phyloP scores from a whole-genome alignment of 2,329 filamentous ascomycete genomes.

The Ophiostoma tasmaniense region DNA sequence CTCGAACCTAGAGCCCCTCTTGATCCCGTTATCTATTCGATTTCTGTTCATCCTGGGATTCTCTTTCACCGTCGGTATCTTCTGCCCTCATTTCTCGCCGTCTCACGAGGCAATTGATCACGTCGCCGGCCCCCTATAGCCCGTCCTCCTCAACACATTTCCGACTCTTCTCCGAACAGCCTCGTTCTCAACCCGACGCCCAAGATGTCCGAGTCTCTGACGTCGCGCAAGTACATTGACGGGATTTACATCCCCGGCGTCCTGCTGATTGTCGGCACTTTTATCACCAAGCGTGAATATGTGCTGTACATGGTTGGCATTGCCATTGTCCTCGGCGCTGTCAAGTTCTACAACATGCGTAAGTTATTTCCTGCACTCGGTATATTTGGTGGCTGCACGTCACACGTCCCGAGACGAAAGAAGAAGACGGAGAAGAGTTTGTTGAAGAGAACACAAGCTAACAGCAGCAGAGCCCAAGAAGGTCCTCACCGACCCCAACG shows the following conservation, averaged over 20 bases:
- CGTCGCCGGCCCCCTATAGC: neutral
- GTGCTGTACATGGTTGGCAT: slow-evolving; percentile 60
- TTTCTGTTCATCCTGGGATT: slow-evolving; percentile 5
- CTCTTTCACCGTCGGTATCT: neutral
- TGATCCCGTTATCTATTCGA: neutral
- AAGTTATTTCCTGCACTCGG: slow-evolving; percentile 32
- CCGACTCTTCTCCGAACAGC: slow-evolving; percentile 5
- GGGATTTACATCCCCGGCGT: slow-evolving; percentile 78
- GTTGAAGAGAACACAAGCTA: neutral
- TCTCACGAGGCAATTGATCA: neutral
- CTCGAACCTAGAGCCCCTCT: neutral
- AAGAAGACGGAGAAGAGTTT: neutral
- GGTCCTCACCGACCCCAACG: slow-evolving; percentile 68
- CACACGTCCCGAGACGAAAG: neutral
- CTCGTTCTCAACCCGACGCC: neutral
- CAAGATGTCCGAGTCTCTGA: slow-evolving; percentile 34
- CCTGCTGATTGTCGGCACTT: slow-evolving; percentile 65
- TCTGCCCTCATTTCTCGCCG: neutral
- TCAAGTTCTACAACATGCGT: slow-evolving; percentile 66
- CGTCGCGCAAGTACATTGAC: slow-evolving; percentile 60
- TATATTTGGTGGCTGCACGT: neutral
- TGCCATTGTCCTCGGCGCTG: slow-evolving; percentile 56
- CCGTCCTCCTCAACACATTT: neutral
- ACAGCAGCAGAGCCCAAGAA: slow-evolving; percentile 54
- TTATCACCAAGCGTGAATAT: slow-evolving; percentile 73